Conservation (phyloP, 306 rosid genomes). For the Urtica urens region DNA sequence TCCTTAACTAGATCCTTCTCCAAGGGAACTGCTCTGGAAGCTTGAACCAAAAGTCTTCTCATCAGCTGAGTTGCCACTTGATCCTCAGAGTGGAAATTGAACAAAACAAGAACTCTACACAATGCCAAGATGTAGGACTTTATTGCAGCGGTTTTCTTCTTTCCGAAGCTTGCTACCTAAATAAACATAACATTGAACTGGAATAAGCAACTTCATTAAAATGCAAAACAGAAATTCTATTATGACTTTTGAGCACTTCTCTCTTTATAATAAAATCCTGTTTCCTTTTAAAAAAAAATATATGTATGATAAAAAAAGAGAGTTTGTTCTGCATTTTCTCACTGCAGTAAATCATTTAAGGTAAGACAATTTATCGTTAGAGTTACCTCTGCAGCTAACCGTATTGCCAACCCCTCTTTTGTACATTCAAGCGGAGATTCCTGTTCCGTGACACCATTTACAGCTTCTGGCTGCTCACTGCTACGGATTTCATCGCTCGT, state of each 20-base stretch:
- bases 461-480: conserved; percentile 33
- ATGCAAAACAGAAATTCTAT: no score
- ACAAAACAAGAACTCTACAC: conserved; percentile 51
- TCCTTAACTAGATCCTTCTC: conserved; percentile 44
- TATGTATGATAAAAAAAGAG: background rate
- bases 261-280: no score
- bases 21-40: conserved; percentile 17
- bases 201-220: no score
- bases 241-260: no score
- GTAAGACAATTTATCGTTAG: no score
- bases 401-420: conserved; percentile 83
- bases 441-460: conserved; percentile 25
- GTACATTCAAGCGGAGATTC: conserved; percentile 64
- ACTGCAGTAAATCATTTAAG: no score
- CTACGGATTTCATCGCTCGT: conserved; percentile 30
- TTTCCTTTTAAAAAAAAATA: background rate
- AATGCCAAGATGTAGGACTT: conserved; percentile 67
- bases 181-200: no score
- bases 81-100: conserved; percentile 64
- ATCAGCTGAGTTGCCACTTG: conserved; percentile 56
- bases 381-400: conserved; percentile 83
- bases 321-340: no score
- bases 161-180: conserved; percentile 55
- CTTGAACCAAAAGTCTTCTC: conserved; percentile 42
- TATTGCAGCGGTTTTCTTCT: conserved; percentile 75